phyloP scores from a whole-genome alignment of 129 eudicot species.

The Saposhnikovia divaricata region DNA sequence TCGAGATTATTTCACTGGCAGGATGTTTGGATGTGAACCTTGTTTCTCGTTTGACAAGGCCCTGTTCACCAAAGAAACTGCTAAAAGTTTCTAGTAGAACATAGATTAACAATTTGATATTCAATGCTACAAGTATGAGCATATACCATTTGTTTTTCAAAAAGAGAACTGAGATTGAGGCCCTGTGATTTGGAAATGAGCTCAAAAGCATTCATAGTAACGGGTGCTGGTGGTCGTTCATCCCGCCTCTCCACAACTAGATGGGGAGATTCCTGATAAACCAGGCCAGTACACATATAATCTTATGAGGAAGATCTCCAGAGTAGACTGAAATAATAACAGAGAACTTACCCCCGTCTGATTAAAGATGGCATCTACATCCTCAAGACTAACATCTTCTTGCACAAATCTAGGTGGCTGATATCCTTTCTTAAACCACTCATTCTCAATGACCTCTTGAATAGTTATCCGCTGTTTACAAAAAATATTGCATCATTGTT shows the following conservation, averaged over 20 bases:
- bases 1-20: conserved; percentile 73
- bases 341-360: conserved; percentile 46
- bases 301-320: background rate
- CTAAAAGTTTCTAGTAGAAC: background rate
- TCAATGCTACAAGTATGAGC: background rate
- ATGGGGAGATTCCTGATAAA: conserved; percentile 44
- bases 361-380: conserved; percentile 69
- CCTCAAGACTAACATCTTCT: conserved; percentile 73
- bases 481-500: background rate
- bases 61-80: conserved; percentile 38
- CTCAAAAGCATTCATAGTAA: conserved; percentile 96
- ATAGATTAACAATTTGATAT: background rate
- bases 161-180: conserved; percentile 83
- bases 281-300: conserved; percentile 3
- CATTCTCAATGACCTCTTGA: conserved; percentile 78
- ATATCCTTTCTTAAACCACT: conserved; percentile 97
- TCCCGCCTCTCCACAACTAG: conserved; percentile 87
- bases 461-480: conserved; percentile 68
- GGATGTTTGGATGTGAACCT: conserved; percentile 87
- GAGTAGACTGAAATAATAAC: background rate
- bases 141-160: conserved; percentile 94
- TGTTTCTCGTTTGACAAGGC: conserved; percentile 92
- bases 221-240: conserved; percentile 59
- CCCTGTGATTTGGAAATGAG: conserved; percentile 99
- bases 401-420: conserved; percentile 70